Evolutionary conservation across 2,329 filamentous ascomycete genomes (phyloP).

Genomic region (Hypoxylon sp.): DNA sequence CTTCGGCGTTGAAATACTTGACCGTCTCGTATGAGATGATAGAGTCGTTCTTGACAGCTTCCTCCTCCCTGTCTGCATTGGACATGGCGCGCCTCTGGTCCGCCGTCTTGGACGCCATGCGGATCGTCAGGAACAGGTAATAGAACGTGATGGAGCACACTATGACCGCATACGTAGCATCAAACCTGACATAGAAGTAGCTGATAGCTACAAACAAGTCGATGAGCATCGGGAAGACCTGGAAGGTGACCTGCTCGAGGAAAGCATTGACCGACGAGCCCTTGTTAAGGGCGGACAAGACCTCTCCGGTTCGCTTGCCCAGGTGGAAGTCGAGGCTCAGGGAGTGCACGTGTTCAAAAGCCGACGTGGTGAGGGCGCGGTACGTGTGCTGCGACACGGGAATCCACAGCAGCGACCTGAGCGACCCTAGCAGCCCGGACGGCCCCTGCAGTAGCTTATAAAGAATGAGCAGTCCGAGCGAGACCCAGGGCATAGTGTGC

Average conservation of each 20-base stretch:
- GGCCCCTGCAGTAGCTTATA: conserved; percentile 86
- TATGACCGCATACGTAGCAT: conserved; percentile 88
- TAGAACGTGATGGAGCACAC: conserved; percentile 91
- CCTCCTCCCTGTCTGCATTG: conserved; percentile 92
- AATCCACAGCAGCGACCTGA: conserved; percentile 89
- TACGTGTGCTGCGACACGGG: conserved; percentile 98
- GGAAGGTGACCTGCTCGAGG: conserved; percentile 94
- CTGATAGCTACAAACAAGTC: conserved; percentile 86
- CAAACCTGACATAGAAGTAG: conserved; percentile 80
- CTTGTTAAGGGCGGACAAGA: conserved; percentile 94
- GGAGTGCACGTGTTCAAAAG: conserved; percentile 96
- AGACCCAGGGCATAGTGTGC: conserved; percentile 71
- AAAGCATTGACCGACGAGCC: conserved; percentile 96
- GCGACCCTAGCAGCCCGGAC: conserved; percentile 84
- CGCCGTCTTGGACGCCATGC: conserved; percentile 91
- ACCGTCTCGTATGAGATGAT: conserved; percentile 98
- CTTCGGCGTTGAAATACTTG: conserved; percentile 88
- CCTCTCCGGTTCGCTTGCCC: conserved; percentile 95
- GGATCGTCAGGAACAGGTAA: conserved; percentile 95
- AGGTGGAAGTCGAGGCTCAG: conserved; percentile 96
- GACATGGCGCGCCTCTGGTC: conserved; percentile 93
- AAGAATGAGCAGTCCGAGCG: conserved; percentile 78
- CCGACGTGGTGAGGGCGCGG: conserved; percentile 88
- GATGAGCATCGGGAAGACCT: conserved; percentile 92
- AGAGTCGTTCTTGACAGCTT: conserved; percentile 98